A percentile compares a stretch with the other conserved stretches of the same genome.
phyloP scores from a whole-genome alignment of 2,329 filamentous ascomycete genomes.

The Neopestalotiopsis rosae region DNA sequence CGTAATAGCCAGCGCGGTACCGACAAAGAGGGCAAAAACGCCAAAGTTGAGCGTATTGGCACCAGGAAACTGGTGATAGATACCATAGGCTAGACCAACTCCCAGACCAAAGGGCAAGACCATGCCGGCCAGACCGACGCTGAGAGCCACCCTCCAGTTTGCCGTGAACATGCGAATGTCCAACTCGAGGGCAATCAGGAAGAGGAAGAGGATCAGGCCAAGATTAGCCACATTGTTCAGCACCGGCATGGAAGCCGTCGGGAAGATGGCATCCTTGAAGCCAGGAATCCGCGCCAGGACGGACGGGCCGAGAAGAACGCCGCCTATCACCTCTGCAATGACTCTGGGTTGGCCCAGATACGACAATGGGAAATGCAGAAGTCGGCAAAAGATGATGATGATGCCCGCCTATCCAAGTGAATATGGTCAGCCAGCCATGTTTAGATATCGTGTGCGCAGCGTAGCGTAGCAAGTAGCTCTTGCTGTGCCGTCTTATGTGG shows the following conservation, averaged over 20 bases:
- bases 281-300: slow-evolving; percentile 76
- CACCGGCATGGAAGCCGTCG: slow-evolving; percentile 67
- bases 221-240: slow-evolving; percentile 74
- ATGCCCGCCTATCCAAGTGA: slow-evolving; percentile 60
- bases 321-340: slow-evolving; percentile 79
- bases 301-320: slow-evolving; percentile 75
- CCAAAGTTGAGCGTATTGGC: slow-evolving; percentile 40
- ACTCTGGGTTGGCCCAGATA: slow-evolving; percentile 76
- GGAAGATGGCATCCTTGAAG: slow-evolving; percentile 72
- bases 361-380: slow-evolving; percentile 75
- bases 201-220: slow-evolving; percentile 74
- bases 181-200: slow-evolving; percentile 77
- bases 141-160: slow-evolving; percentile 74
- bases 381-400: slow-evolving; percentile 74
- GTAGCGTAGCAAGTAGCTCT: neutral
- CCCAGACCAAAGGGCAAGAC: slow-evolving; percentile 74
- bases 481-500: neutral
- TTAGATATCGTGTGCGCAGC: neutral
- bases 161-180: slow-evolving; percentile 70
- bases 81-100: slow-evolving; percentile 71
- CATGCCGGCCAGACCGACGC: slow-evolving; percentile 74
- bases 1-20: slow-evolving; percentile 92
- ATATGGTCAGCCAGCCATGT: neutral
- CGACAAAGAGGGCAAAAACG: slow-evolving; percentile 74
- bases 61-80: slow-evolving; percentile 68